These are phyloP conservation scores for Nakazawaea laoshanensis DNA, from an alignment of 805 yeast genomes.

Conservation along the genomic window DNA sequence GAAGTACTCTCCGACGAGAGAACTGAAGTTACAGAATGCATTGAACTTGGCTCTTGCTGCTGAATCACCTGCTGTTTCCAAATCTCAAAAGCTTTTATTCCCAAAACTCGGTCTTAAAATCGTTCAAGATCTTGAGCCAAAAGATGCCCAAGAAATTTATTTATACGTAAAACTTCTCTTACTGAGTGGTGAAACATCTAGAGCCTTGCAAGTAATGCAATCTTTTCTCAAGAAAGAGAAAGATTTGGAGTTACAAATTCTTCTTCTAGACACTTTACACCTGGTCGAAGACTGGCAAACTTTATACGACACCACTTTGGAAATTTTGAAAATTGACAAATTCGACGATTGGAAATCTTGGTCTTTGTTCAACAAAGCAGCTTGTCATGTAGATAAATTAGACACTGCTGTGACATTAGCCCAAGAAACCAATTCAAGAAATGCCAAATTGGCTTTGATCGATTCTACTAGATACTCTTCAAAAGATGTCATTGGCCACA, in stretches of 20 bases:
- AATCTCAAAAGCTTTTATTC: constrained; percentile 40
- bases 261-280: constrained; percentile 40
- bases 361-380: constrained; percentile 45
- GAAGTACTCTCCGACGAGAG: constrained; percentile 23
- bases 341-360: constrained; percentile 78
- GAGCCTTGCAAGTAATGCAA: constrained; percentile 23
- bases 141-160: constrained; percentile 57
- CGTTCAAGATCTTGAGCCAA: constrained; percentile 43
- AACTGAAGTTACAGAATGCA: constrained; percentile 46
- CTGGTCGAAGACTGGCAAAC: constrained; percentile 31
- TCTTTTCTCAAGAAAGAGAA: constrained; percentile 27
- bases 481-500: constrained; percentile 17
- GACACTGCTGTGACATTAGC: constrained; percentile 26
- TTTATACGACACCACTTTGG: constrained; percentile 30
- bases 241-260: constrained; percentile 58
- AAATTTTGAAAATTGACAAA: constrained; percentile 33
- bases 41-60: constrained; percentile 39
- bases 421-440: constrained; percentile 33
- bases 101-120: constrained; percentile 55
- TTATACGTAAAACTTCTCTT: constrained; percentile 46
- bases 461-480: constrained; percentile 25
- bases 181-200: constrained; percentile 23
- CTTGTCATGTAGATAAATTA: constrained; percentile 23
- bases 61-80: constrained; percentile 22
- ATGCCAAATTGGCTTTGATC: constrained; percentile 45